Evolutionary conservation across 1,284 basidiomycete genomes (phyloP).

Genomic region (Trichosporon faecale): DNA sequence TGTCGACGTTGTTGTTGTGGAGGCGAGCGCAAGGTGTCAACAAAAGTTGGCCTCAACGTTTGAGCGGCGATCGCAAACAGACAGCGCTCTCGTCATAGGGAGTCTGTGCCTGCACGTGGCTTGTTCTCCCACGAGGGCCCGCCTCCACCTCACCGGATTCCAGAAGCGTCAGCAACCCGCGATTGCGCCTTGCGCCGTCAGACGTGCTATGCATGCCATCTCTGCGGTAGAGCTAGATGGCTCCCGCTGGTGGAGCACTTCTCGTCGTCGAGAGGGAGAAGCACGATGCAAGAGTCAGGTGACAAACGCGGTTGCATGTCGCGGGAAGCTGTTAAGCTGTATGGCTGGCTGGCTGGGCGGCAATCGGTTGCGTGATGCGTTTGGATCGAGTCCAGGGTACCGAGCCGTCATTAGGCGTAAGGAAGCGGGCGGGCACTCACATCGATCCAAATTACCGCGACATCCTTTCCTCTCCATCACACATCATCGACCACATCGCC

Average conservation of each 20-base stretch:
- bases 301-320: neutral
- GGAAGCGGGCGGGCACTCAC: neutral
- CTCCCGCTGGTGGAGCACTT: neutral
- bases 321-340: neutral
- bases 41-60: neutral
- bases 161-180: neutral
- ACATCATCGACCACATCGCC: neutral
- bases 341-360: neutral
- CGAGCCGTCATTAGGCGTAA: conserved; percentile 1
- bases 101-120: neutral
- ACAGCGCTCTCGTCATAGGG: neutral
- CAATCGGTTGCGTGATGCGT: conserved; percentile 6
- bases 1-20: neutral
- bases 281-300: neutral
- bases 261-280: neutral
- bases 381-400: neutral
- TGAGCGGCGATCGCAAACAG: neutral
- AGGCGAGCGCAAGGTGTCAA: neutral
- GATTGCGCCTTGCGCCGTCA: too few relatives aligned
- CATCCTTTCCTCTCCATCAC: neutral
- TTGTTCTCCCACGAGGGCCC: neutral
- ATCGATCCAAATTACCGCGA: neutral
- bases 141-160: neutral
- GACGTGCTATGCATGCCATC: neutral
- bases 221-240: neutral